These are phyloP conservation scores for Auricularia cornea DNA, from an alignment of 768 basidiomycete genomes.

Conservation along the genomic window DNA sequence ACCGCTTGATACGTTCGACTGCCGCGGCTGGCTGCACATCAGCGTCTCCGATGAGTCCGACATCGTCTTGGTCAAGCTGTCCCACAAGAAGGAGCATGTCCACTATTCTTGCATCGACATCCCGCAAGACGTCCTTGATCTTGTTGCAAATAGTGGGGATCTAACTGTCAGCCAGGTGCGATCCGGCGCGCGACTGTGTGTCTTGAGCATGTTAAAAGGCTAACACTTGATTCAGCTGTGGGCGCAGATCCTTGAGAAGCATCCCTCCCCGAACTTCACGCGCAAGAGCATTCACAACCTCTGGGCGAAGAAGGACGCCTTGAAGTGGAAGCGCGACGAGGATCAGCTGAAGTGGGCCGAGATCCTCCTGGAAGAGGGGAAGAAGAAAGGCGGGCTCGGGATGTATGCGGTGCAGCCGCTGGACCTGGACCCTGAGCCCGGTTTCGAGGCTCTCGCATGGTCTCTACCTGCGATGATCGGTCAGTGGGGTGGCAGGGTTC, in stretches of 20 bases:
- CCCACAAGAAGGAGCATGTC: slow-evolving; percentile 17
- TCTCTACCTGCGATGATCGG: slow-evolving; percentile 16
- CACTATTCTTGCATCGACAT: slow-evolving; percentile 17
- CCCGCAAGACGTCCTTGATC: slow-evolving; percentile 8
- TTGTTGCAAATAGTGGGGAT: slow-evolving; percentile 5
- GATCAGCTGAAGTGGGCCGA: slow-evolving; percentile 23
- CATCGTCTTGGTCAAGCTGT: slow-evolving; percentile 9
- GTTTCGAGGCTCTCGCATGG: slow-evolving; percentile 20
- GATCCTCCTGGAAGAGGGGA: slow-evolving; percentile 14
- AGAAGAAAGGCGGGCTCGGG: background rate
- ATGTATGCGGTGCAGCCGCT: background rate
- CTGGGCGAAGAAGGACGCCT: slow-evolving; percentile 12
- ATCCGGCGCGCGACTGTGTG: background rate
- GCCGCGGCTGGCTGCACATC: slow-evolving; percentile 19
- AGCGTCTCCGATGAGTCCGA: slow-evolving; percentile 9
- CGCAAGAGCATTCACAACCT: slow-evolving; percentile 15
- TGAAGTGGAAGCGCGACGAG: slow-evolving; percentile 17
- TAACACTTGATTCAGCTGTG: slow-evolving; percentile 17
- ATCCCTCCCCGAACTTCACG: slow-evolving; percentile 9
- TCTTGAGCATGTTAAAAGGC: background rate
- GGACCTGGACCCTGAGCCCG: slow-evolving; percentile 2
- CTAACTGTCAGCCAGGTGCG: slow-evolving; percentile 12
- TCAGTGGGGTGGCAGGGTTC: slow-evolving; percentile 16
- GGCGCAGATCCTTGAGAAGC: slow-evolving; percentile 12
- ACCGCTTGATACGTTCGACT: slow-evolving; percentile 19